Conservation (phyloP, 2,329 filamentous ascomycete species). For the Hansfordia pulvinata region DNA sequence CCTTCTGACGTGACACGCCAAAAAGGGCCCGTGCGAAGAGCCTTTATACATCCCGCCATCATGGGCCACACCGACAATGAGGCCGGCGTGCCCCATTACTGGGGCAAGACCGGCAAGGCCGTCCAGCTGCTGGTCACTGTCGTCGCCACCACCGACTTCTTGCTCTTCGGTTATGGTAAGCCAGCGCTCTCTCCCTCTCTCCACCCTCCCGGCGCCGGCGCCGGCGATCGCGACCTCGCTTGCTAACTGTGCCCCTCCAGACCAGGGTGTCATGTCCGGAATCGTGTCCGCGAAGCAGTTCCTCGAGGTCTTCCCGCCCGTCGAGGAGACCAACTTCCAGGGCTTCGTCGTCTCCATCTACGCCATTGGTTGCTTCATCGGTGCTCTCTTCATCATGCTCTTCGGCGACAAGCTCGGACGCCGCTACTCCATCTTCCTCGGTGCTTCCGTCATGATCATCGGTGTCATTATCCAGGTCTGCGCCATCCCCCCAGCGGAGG, state of each 20-base stretch:
- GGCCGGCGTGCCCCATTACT: slow-evolving; percentile 15
- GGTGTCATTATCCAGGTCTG: slow-evolving; percentile 40
- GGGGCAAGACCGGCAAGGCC: slow-evolving; percentile 14
- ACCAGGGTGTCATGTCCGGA: slow-evolving; percentile 19
- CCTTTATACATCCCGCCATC: too few species aligned
- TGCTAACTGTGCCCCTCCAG: slow-evolving; percentile 2
- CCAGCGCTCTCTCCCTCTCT: too few species aligned
- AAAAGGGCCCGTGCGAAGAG: too few species aligned
- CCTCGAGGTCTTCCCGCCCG: slow-evolving; percentile 15
- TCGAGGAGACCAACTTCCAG: slow-evolving; percentile 17
- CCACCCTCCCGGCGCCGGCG: too few species aligned
- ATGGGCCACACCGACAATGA: slow-evolving; percentile 12
- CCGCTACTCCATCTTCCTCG: slow-evolving; percentile 37
- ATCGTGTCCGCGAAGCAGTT: slow-evolving; percentile 15
- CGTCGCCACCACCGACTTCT: slow-evolving; percentile 13
- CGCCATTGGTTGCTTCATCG: slow-evolving; percentile 26
- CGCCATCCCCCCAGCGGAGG: slow-evolving; percentile 29
- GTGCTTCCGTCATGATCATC: slow-evolving; percentile 37
- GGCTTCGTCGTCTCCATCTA: slow-evolving; percentile 26
- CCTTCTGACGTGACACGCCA: neutral
- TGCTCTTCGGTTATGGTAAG: slow-evolving; percentile 13
- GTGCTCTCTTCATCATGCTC: slow-evolving; percentile 22
- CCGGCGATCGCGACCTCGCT: too few species aligned
- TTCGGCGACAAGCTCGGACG: slow-evolving; percentile 41
- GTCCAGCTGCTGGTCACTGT: slow-evolving; percentile 15